A percentile compares a stretch with the other conserved stretches of the same genome.
Evolutionary conservation across 2,329 filamentous ascomycete species (phyloP).

Genomic region (Beauveria varroae): DNA sequence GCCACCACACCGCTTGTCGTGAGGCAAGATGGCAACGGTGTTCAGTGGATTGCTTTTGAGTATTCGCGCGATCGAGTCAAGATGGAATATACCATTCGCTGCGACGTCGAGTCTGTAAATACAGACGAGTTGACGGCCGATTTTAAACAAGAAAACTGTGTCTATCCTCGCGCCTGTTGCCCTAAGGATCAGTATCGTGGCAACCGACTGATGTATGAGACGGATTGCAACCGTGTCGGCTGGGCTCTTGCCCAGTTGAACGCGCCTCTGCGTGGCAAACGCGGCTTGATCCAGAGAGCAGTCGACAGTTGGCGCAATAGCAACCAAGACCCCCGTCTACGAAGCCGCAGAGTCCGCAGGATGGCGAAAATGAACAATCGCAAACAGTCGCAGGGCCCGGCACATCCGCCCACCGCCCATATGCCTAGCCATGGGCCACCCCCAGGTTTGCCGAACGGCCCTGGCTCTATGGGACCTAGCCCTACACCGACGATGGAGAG

Average conservation of each 20-base stretch:
- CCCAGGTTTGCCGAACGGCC: constrained; percentile 54
- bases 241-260: constrained; percentile 96
- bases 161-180: constrained; percentile 92
- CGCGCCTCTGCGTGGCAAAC: constrained; percentile 81
- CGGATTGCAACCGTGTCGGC: constrained; percentile 98
- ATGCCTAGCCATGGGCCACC: constrained; percentile 62
- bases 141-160: constrained; percentile 97
- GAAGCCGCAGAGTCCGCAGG: constrained; percentile 83
- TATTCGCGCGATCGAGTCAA: constrained; percentile 96
- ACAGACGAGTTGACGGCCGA: constrained; percentile 77
- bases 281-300: constrained; percentile 90
- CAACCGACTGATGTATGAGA: constrained; percentile 93
- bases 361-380: constrained; percentile 95
- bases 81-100: constrained; percentile 99
- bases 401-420: constrained; percentile 49
- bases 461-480: constrained; percentile 54
- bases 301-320: constrained; percentile 99
- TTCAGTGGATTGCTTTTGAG: constrained; percentile 98
- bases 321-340: constrained; percentile 87
- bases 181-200: constrained; percentile 94
- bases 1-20: constrained; percentile 94
- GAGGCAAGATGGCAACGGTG: constrained; percentile 88
- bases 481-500: constrained; percentile 45
- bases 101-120: constrained; percentile 93
- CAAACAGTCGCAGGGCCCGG: constrained; percentile 55